Base-by-base conservation (phyloP, 352 stramenopile genomes). In the Phytopythium litorale region DNA sequence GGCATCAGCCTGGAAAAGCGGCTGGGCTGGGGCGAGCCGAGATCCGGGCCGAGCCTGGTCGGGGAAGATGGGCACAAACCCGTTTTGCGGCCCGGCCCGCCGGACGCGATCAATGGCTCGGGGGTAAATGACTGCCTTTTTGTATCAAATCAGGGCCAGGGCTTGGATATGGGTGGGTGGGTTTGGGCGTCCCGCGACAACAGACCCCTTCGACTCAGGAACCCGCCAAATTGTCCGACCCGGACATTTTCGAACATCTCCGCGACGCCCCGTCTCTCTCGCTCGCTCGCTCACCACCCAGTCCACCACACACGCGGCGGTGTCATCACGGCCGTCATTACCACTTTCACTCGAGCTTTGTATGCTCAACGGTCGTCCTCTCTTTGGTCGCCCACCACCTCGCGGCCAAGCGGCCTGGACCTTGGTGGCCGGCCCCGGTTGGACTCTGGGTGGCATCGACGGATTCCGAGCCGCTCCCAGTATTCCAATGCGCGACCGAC, bases 181-280 rank as follows among this genome's bases (percentile, higher is more conserved):
- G 48, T 33, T 52, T 52, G 8, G 21, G 2, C 4, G 19, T n/a
- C 7, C 1, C n/a, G 4, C 30, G 13, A 25, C 21, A 35, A 4
- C 1, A 51, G 45, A 51, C 30, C 42, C 40, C 42, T 49, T 51
- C 42, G 52, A 58, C 52, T 23, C 52, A 32, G 21, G 19, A 58
- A 58, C 53, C 53, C 53, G 33, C 52, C 4, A n/a, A 35, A 13
- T 18, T 15, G 63, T 48, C 64, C 6, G 35, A 40, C 35, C 35
- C 35, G 56, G 68, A 72, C 65, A 72, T 70, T 70, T 67, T 67
- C 56, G 62, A 70, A 75, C 54, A 55, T 58, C 25, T 40, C 35
- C 8, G 7, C 23, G 43, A 37, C n/a, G 35, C n/a, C 53, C 53
- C 53, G 53, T 58, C 53, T 58, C 53, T 58, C 53, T 43, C 53